Conservation (phyloP, 2,329 filamentous ascomycete genomes). For the Hypoxylon sp. region DNA sequence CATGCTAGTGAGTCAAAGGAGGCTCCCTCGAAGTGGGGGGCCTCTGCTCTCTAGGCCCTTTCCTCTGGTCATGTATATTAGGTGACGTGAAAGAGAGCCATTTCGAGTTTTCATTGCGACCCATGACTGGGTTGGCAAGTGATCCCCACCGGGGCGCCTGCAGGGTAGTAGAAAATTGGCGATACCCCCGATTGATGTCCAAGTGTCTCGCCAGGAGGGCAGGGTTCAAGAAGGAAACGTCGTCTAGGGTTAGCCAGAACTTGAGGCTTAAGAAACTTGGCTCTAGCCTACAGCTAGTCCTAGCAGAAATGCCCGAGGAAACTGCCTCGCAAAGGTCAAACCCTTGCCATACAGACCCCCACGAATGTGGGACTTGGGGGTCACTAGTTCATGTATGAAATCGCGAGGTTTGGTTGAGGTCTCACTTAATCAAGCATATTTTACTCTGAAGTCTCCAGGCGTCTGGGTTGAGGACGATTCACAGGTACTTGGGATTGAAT, state of each 20-base stretch:
- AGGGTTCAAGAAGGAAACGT: constrained; percentile 10
- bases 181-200: constrained; percentile 2
- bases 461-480: too few species aligned
- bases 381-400: neutral
- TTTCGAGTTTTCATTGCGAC: constrained; percentile 35
- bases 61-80: neutral
- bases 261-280: constrained; percentile 8
- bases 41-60: constrained; percentile 12
- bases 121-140: constrained; percentile 8
- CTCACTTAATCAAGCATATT: neutral
- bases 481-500: neutral
- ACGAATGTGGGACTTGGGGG: too few species aligned
- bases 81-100: constrained; percentile 19
- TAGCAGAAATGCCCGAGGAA: neutral
- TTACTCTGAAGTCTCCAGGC: neutral
- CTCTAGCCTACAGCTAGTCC: neutral
- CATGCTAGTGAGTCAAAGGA: constrained; percentile 38
- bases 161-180: constrained; percentile 15
- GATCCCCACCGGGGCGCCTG: constrained; percentile 19
- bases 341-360: neutral
- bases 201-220: constrained; percentile 18
- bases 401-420: neutral
- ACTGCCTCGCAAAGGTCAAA: neutral
- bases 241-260: constrained; percentile 3
- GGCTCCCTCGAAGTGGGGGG: constrained; percentile 25